phyloP scores from a whole-genome alignment of 306 rosid species.

The Cyamopsis tetragonoloba region DNA sequence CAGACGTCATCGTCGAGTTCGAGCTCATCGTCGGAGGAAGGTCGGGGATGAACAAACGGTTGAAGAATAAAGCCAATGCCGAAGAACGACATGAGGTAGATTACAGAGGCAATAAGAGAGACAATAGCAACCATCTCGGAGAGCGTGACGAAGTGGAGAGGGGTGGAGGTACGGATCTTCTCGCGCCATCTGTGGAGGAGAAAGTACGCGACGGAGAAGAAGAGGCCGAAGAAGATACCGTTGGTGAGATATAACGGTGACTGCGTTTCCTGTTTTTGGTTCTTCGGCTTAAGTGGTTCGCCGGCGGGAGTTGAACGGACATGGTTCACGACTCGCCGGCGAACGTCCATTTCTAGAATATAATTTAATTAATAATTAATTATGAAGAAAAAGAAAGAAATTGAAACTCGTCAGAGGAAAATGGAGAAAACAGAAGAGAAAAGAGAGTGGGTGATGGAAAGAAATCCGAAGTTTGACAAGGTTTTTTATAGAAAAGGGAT shows the following conservation, averaged over 20 bases:
- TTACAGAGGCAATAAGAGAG: slow-evolving; percentile 62
- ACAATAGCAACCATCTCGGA: slow-evolving; percentile 61
- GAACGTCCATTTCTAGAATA: slow-evolving; percentile 46
- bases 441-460: too few species aligned
- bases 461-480: background rate
- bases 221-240: slow-evolving; percentile 56
- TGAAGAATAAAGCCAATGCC: slow-evolving; percentile 72
- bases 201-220: slow-evolving; percentile 80
- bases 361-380: too few species aligned
- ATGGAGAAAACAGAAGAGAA: too few species aligned
- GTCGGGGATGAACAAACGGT: slow-evolving; percentile 40
- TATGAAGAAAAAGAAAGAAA: background rate
- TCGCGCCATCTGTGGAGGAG: slow-evolving; percentile 82
- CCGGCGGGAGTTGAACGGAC: background rate
- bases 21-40: slow-evolving; percentile 51
- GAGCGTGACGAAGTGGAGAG: slow-evolving; percentile 64
- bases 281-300: slow-evolving; percentile 4
- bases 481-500: background rate
- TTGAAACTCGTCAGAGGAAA: too few species aligned
- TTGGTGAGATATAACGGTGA: slow-evolving; percentile 46
- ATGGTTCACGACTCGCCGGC: slow-evolving; percentile 40
- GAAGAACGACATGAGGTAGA: slow-evolving; percentile 79
- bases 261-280: slow-evolving; percentile 11
- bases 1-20: slow-evolving; percentile 37
- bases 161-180: slow-evolving; percentile 79